phyloP scores from a whole-genome alignment of 2,329 filamentous ascomycete species.

The Zymoseptoria brevis region DNA sequence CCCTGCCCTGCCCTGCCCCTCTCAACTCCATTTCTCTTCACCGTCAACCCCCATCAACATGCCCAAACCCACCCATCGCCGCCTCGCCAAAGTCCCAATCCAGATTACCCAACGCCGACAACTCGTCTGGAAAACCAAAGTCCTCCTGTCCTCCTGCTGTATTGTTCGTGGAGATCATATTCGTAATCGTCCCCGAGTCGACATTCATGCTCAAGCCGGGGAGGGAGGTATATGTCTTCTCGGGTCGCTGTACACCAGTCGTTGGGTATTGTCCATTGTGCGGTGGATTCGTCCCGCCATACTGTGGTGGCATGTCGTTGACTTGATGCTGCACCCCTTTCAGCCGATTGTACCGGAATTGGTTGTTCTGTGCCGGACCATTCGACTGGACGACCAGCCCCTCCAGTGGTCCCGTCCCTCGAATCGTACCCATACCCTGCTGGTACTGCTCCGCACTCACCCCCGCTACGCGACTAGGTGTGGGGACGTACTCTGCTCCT shows the following conservation, averaged over 20 bases:
- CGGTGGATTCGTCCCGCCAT: neutral
- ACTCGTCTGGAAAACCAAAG: neutral
- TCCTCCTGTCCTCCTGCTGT: neutral
- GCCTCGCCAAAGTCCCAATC: neutral
- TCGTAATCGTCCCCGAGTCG: too few species aligned
- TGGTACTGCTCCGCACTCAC: neutral
- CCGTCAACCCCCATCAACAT: neutral
- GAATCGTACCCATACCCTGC: neutral
- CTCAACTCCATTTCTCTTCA: neutral
- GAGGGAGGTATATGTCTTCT: too few species aligned
- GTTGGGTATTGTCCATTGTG: too few species aligned
- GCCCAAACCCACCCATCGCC: neutral
- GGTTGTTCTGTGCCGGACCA: neutral
- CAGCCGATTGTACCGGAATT: neutral
- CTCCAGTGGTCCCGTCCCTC: neutral
- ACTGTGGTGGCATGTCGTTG: neutral
- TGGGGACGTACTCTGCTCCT: neutral
- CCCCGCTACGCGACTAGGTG: neutral
- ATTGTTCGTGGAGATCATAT: neutral
- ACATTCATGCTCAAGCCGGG: too few species aligned
- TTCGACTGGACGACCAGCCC: neutral
- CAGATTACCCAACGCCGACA: neutral
- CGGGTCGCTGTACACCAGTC: too few species aligned
- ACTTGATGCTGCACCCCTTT: neutral
- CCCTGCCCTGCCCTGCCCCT: too few species aligned